Evolutionary conservation across 1,284 basidiomycete genomes (phyloP).

Genomic region (Cutaneotrichosporon mucoides): DNA sequence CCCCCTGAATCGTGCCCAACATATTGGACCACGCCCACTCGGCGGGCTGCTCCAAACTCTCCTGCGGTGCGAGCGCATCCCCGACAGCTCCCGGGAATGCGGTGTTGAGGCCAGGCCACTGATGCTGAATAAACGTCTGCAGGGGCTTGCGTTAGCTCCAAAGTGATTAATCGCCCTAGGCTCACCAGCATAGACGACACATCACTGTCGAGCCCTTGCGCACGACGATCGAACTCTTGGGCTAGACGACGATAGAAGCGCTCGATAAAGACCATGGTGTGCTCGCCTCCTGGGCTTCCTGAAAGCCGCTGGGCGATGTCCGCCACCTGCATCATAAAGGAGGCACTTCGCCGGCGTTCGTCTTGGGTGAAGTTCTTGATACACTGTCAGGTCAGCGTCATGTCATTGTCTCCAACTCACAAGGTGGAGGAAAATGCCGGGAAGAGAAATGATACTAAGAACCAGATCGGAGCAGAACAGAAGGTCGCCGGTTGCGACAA

Average conservation of each 20-base stretch:
- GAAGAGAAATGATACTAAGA: neutral
- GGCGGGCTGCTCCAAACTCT: neutral
- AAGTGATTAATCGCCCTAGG: too few relatives aligned
- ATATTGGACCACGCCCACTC: constrained; percentile 1
- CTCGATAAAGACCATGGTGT: constrained; percentile 1
- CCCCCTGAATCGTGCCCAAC: neutral
- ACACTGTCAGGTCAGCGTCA: neutral
- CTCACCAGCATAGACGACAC: neutral
- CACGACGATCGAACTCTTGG: neutral
- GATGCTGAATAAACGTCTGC: neutral
- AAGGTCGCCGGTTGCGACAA: neutral
- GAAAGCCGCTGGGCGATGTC: neutral
- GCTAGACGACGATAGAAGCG: constrained; percentile 6
- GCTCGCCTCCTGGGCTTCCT: neutral
- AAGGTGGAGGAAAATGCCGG: constrained; percentile 9
- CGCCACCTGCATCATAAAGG: neutral
- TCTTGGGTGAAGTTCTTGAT: neutral
- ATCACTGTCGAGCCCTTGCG: neutral
- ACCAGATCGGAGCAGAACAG: constrained; percentile 14
- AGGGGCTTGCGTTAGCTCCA: neutral
- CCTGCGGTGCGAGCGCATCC: too few relatives aligned
- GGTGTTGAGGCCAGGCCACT: neutral
- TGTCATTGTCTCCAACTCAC: neutral
- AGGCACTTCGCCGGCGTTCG: neutral
- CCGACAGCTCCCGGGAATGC: neutral